Conservation (phyloP, 805 yeast species). For the Zygosaccharomyces bailii region DNA sequence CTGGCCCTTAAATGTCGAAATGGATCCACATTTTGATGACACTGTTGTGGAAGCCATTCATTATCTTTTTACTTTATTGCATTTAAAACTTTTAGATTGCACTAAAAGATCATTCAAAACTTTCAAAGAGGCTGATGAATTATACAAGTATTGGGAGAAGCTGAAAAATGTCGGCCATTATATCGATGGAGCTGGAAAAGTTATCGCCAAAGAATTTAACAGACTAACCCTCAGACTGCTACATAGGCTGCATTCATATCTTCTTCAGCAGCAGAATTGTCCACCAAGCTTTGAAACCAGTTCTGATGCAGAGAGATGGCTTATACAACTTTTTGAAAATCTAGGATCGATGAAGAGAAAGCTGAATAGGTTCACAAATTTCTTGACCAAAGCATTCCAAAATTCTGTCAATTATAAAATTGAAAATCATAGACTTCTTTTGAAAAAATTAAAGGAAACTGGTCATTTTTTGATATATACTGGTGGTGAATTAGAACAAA, state of each 20-base stretch:
- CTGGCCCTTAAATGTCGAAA: slow-evolving; percentile 67
- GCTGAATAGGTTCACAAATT: slow-evolving; percentile 69
- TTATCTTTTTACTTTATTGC: slow-evolving; percentile 65
- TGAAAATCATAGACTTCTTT: slow-evolving; percentile 47
- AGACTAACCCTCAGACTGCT: slow-evolving; percentile 63
- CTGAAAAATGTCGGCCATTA: slow-evolving; percentile 72
- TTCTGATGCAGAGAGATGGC: slow-evolving; percentile 58
- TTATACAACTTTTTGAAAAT: slow-evolving; percentile 61
- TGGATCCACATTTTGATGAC: slow-evolving; percentile 62
- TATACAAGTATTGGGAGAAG: slow-evolving; percentile 78
- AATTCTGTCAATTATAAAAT: slow-evolving; percentile 65
- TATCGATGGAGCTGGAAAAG: slow-evolving; percentile 75
- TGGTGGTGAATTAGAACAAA: slow-evolving; percentile 58
- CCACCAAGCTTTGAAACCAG: slow-evolving; percentile 46
- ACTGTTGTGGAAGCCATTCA: slow-evolving; percentile 70
- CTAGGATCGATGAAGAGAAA: slow-evolving; percentile 77
- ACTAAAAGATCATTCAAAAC: slow-evolving; percentile 71
- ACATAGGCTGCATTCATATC: slow-evolving; percentile 63
- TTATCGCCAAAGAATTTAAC: slow-evolving; percentile 74
- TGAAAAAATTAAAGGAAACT: slow-evolving; percentile 56
- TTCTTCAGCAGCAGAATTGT: slow-evolving; percentile 66
- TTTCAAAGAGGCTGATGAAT: slow-evolving; percentile 86
- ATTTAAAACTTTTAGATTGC: slow-evolving; percentile 74
- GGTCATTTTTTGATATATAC: slow-evolving; percentile 78
- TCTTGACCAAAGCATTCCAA: slow-evolving; percentile 64